Evolutionary conservation across 768 basidiomycete genomes (phyloP), one percentile per base, ranked within the genome.

Genomic region (Russula abietina): DNA sequence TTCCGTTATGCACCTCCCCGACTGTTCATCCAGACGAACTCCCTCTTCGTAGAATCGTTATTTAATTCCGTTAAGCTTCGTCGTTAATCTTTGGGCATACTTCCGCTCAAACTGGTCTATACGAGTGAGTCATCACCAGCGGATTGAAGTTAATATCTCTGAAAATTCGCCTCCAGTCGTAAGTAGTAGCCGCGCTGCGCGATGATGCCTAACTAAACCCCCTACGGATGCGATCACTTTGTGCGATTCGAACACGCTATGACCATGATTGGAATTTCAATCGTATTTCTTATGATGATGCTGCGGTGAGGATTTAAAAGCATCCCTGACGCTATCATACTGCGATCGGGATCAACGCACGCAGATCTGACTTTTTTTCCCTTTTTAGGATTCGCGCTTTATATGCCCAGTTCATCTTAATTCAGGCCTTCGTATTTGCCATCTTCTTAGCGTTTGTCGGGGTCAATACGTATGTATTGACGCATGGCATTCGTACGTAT

Each of bases 1-100:
- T 33, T 10, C 11, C 3, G 19, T 26, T 3, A 11, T 48, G 24
- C 26, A 16, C 16, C 11, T 10, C 14, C 14, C 6, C 43, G 26
- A 17, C 14, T 24, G 32, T 51, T 26, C 12, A 45, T 45, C 19
- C n/a, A n/a, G 43, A 43, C 43, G 22, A 60, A 30, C 16, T 30
- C n/a, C 39, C 1, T 2, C 41, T 7, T 16, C 36, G 12, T 56
- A 87, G 84, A 87, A 86, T 67, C 81, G 85, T 28, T 87, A 87
- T 67, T 71, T 86, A 22, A 85, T 82, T 0, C 85, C 85, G 0
- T 72, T 86, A 2, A 83, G 81, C 0, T 87, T 87, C 68, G 79
- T 85, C 19, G 70, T 86, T 50, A 85, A 86, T 61, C 68, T 85
- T 0, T 72, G 62, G 32, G 73, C 73, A 4, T 72, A 72, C 55